Conservation (phyloP, 768 basidiomycete genomes). For the Lentinula raphanica region DNA sequence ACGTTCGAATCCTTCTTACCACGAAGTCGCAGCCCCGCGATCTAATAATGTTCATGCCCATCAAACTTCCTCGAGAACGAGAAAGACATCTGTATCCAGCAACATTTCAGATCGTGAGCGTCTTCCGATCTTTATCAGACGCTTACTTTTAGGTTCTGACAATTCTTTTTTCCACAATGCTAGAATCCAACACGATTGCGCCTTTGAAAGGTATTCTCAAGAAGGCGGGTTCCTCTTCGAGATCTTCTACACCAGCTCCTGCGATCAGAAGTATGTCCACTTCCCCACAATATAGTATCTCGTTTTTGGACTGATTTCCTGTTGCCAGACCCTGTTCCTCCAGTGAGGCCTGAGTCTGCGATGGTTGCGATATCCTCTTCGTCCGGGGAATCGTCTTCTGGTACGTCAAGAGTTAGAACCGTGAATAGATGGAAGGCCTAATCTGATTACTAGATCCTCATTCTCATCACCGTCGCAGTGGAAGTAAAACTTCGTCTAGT, state of each 20-base stretch:
- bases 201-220: conserved; percentile 7
- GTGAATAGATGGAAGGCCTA: background rate
- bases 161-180: background rate
- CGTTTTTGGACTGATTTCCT: background rate
- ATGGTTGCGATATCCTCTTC: background rate
- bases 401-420: background rate
- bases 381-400: background rate
- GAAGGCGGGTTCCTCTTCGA: conserved; percentile 1
- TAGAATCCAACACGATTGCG: background rate
- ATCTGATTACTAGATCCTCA: background rate
- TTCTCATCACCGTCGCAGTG: background rate
- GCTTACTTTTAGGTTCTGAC: background rate
- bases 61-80: background rate
- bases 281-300: background rate
- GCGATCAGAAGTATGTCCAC: background rate
- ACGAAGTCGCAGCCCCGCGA: background rate
- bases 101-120: conserved; percentile 4
- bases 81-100: conserved; percentile 1
- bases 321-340: background rate
- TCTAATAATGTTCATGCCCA: background rate
- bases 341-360: background rate
- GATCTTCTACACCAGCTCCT: conserved; percentile 2
- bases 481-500: conserved; percentile 1
- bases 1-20: background rate
- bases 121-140: background rate